Conservation (phyloP, 2,329 filamentous ascomycete genomes). For the Pestalotiopsis sp. region DNA sequence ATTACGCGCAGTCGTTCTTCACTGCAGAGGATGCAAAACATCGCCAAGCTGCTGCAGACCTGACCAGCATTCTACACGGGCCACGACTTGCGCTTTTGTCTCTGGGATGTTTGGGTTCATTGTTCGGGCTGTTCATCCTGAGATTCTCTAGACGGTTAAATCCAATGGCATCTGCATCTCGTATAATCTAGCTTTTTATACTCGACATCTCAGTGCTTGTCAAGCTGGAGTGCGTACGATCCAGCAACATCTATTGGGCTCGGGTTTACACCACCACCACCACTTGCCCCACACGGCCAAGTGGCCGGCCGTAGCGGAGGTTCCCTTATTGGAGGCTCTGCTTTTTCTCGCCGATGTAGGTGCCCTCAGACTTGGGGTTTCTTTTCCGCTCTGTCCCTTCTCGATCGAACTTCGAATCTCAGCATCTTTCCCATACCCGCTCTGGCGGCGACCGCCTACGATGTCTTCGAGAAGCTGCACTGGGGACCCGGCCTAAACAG, state of each 20-base stretch:
- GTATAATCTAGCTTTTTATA: background rate
- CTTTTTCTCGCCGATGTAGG: conserved; percentile 2
- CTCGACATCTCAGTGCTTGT: background rate
- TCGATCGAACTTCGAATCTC: background rate
- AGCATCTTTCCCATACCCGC: background rate
- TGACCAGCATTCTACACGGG: background rate
- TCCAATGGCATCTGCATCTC: background rate
- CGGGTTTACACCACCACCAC: background rate
- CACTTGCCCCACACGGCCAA: conserved; percentile 27
- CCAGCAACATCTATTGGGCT: background rate
- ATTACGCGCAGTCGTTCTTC: background rate
- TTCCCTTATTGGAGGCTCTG: conserved; percentile 9
- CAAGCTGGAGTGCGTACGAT: background rate
- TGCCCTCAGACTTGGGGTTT: background rate
- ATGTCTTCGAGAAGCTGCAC: background rate
- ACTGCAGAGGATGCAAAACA: background rate
- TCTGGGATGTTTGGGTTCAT: background rate
- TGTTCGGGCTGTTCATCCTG: background rate
- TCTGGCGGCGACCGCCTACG: background rate
- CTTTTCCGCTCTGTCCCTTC: background rate
- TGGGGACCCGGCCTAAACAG: background rate
- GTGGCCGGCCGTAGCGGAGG: conserved; percentile 26
- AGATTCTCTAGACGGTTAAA: too few species aligned
- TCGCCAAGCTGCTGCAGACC: background rate
- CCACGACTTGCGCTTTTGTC: background rate